Percentiles rank a stretch among this genome's conserved stretches.
Conservation (phyloP, 2,329 filamentous ascomycete species). For the Grosmannia serpens region DNA sequence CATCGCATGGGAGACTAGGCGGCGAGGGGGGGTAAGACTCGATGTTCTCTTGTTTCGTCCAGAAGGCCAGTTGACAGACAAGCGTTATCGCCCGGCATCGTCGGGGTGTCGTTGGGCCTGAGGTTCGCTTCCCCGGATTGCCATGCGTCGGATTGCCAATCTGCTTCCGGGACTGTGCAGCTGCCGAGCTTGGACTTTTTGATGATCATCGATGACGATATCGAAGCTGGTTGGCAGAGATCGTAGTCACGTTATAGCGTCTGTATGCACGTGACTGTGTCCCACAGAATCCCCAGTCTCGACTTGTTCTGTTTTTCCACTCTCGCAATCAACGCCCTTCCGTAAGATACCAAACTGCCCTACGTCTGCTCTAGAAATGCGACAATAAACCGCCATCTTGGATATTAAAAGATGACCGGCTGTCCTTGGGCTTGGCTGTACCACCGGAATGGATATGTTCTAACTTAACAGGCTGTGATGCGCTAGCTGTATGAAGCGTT, state of each 20-base stretch:
- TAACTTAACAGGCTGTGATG: no score
- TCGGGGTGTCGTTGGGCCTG: neutral
- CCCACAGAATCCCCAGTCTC: no score
- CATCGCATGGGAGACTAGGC: slow-evolving; percentile 28
- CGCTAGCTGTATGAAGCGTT: no score
- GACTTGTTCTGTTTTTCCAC: no score
- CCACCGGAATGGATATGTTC: no score
- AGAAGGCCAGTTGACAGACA: neutral
- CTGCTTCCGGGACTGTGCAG: neutral
- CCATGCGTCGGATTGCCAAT: neutral
- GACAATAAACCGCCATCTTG: no score
- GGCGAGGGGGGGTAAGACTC: neutral
- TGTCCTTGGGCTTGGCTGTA: no score
- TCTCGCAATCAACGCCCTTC: no score
- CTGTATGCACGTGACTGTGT: neutral
- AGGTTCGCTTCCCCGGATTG: neutral
- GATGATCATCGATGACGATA: neutral
- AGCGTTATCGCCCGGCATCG: neutral
- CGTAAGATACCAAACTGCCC: no score
- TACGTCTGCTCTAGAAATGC: no score
- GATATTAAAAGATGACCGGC: no score
- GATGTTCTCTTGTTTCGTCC: neutral
- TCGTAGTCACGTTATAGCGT: neutral
- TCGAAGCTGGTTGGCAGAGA: neutral
- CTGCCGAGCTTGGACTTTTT: neutral